Evolutionary conservation across 164 flowering plant genomes (phyloP), one percentile per base, ranked within the genome.

Genomic region (Magnolia officinalis): DNA sequence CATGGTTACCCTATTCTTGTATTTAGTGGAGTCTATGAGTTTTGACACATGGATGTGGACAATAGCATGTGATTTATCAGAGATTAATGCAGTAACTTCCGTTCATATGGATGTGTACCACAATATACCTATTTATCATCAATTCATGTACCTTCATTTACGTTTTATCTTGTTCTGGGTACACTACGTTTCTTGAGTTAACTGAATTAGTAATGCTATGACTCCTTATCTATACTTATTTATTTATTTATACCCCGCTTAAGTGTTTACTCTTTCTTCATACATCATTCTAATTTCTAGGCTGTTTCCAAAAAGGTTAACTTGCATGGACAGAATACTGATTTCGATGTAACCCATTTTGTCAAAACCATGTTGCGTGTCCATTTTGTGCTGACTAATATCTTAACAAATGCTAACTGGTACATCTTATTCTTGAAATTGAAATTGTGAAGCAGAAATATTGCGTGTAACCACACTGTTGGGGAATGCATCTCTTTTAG

Each of bases 401-500:
- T 69, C 73, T 69, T 75, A 75, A 75, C 78, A 9, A 49, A 69
- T 75, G 78, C 78, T 75, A 75, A 75, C 78, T 59, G 67, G 67
- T 59, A 55, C 78, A 70, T 75, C 73, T 75, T 68, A 69, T 75
- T 75, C 72, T 75, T 75, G 78, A 70, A 69, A 75, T 75, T 75
- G 73, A 75, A 58, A 75, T 75, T 75, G 51, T 75, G 94, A 90
- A 96, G 89, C 99, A 96, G 99, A 96, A 90, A 94, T 96, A 82
- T 78, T 92, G 96, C 99, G 99, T 94, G 93, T 96, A 92, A 92
- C 98, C 82, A 92, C 99, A 86, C 88, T 96, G 87, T 91, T 96
- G 98, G 97, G 91, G 98, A 96, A 92, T 89, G 95, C 95, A 80
- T 91, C 98, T 88, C 88, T 96, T 90, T 89, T 96, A 94, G 95